Conservation (phyloP, 805 yeast species). For the Candida railenensis region DNA sequence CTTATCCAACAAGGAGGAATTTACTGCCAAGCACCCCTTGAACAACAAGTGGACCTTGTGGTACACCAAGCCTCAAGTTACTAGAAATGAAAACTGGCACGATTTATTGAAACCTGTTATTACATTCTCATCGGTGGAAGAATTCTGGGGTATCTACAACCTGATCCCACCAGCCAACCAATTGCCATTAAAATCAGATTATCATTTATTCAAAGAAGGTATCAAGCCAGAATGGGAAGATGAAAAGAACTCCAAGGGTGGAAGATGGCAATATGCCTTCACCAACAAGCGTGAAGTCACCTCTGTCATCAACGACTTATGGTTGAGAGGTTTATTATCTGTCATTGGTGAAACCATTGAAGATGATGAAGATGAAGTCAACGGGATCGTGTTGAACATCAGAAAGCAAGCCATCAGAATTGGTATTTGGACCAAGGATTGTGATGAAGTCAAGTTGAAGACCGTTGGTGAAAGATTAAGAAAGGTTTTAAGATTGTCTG, state of each 20-base stretch:
- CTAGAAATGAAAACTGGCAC: conserved; percentile 81
- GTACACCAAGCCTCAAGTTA: conserved; percentile 93
- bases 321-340: conserved; percentile 87
- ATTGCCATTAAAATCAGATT: conserved; percentile 88
- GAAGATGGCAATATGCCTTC: conserved; percentile 79
- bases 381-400: conserved; percentile 89
- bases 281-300: conserved; percentile 62
- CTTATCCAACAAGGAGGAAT: conserved; percentile 59
- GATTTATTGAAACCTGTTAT: conserved; percentile 91
- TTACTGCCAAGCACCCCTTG: conserved; percentile 83
- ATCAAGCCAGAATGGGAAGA: conserved; percentile 99
- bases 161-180: conserved; percentile 90
- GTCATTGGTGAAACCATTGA: conserved; percentile 95
- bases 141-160: conserved; percentile 97
- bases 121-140: conserved; percentile 92
- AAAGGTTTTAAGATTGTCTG: conserved; percentile 74
- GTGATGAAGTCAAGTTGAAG: conserved; percentile 59
- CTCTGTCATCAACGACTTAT: conserved; percentile 76
- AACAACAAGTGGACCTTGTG: conserved; percentile 92
- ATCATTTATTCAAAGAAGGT: conserved; percentile 91
- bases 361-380: conserved; percentile 79
- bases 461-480: conserved; percentile 86
- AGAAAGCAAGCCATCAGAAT: conserved; percentile 81
- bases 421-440: conserved; percentile 91
- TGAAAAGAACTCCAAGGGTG: conserved; percentile 80